Evolutionary conservation across 106 monocot genomes (phyloP).

Genomic region (Acanthochlamys bracteata): DNA sequence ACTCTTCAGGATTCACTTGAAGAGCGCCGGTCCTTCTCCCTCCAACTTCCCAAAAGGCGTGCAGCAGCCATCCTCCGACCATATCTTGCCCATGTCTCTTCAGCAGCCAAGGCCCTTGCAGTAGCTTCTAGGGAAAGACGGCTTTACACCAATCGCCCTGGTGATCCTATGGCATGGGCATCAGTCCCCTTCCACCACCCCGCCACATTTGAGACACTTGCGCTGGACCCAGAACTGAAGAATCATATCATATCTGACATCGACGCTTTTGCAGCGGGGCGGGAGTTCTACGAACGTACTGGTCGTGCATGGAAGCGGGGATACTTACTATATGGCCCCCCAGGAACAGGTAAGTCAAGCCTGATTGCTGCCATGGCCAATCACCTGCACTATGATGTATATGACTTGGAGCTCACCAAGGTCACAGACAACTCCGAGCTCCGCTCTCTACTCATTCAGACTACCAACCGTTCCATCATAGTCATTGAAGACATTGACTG

Average conservation of each 20-base stretch:
- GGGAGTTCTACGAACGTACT: constrained; percentile 56
- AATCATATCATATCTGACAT: constrained; percentile 49
- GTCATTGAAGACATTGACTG: constrained; percentile 95
- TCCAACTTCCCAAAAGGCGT: constrained; percentile 68
- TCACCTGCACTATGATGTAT: constrained; percentile 69
- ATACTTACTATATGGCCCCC: constrained; percentile 78
- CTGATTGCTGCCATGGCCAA: constrained; percentile 89
- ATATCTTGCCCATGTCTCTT: constrained; percentile 41
- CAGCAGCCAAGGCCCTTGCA: constrained; percentile 29
- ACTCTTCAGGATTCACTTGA: constrained; percentile 84
- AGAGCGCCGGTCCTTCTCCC: constrained; percentile 82
- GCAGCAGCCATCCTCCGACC: constrained; percentile 32
- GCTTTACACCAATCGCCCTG: constrained; percentile 48
- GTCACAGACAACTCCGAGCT: constrained; percentile 46
- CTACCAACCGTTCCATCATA: constrained; percentile 73
- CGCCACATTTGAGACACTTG: constrained; percentile 72
- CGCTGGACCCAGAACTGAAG: constrained; percentile 51
- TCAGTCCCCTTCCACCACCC: constrained; percentile 86
- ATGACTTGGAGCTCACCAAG: constrained; percentile 34
- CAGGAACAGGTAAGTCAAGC: constrained; percentile 78
- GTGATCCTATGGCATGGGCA: constrained; percentile 31
- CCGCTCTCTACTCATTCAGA: constrained; percentile 62
- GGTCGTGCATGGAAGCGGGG: constrained; percentile 87
- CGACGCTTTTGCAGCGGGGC: constrained; percentile 35
- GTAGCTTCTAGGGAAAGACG: constrained; percentile 48